phyloP scores from a whole-genome alignment of 2,329 filamentous ascomycete species.

The Fusarium tuaranense region DNA sequence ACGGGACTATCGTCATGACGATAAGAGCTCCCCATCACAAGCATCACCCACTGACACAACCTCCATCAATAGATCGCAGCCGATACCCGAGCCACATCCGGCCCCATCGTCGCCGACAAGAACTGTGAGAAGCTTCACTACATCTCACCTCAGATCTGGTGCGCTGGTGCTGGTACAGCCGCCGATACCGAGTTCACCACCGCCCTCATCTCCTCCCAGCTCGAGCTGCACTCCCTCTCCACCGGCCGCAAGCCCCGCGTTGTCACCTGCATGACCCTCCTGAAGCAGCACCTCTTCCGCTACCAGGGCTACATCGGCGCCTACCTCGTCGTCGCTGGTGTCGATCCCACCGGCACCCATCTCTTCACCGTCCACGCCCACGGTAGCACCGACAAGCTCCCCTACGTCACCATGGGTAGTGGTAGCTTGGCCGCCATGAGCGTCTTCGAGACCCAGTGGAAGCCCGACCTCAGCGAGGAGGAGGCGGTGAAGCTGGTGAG shows the following conservation, averaged over 20 bases:
- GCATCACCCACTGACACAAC: conserved; percentile 26
- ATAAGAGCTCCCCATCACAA: conserved; percentile 11
- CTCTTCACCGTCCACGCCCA: conserved; percentile 99
- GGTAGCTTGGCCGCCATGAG: conserved; percentile 97
- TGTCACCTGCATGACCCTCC: conserved; percentile 98
- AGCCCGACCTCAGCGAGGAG: conserved; percentile 78
- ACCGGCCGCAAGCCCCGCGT: conserved; percentile 97
- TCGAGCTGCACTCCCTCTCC: conserved; percentile 96
- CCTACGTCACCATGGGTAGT: conserved; percentile 99
- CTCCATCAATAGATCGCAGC: conserved; percentile 80
- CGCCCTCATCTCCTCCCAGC: conserved; percentile 96
- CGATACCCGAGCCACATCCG: conserved; percentile 96
- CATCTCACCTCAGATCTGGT: conserved; percentile 99
- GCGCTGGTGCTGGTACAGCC: conserved; percentile 95
- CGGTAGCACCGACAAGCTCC: conserved; percentile 97
- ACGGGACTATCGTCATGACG: conserved; percentile 13
- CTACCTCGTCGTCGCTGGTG: conserved; percentile 96
- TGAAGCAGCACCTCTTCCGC: conserved; percentile 99
- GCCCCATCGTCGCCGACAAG: conserved; percentile 99
- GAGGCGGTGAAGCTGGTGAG: conserved; percentile 85
- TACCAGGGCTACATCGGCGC: conserved; percentile 98
- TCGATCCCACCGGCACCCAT: conserved; percentile 93
- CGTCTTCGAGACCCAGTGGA: conserved; percentile 97
- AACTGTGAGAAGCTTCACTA: conserved; percentile 99
- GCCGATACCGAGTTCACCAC: conserved; percentile 99